phyloP scores from a whole-genome alignment of 169 alveolate genomes.

The Plasmodium cynomolgi region DNA sequence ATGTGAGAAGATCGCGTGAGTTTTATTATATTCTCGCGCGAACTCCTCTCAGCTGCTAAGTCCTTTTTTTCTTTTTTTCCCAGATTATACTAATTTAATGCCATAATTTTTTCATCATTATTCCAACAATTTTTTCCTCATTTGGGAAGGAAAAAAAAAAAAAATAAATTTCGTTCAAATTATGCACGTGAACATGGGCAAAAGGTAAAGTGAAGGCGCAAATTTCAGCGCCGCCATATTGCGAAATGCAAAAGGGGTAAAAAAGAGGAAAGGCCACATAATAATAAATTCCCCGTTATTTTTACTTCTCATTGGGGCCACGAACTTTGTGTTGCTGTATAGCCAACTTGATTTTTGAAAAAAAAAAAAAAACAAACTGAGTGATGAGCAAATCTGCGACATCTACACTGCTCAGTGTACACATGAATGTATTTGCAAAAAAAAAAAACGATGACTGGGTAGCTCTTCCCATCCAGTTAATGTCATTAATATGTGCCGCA shows the following conservation, averaged over 20 bases:
- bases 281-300: background rate
- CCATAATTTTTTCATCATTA: background rate
- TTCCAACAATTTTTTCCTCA: background rate
- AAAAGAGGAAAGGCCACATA: background rate
- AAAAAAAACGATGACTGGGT: background rate
- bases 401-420: background rate
- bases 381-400: background rate
- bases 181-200: background rate
- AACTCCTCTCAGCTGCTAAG: background rate
- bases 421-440: background rate
- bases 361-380: constrained; percentile 1
- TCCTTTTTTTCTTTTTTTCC: background rate
- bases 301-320: background rate
- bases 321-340: background rate
- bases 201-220: background rate
- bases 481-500: background rate
- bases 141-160: background rate
- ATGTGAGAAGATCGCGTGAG: background rate
- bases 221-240: background rate
- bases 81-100: background rate
- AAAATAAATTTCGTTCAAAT: background rate
- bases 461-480: background rate
- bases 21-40: background rate
- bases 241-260: background rate
- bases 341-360: background rate